A percentile compares a stretch with the other conserved stretches of the same genome.
phyloP scores from a whole-genome alignment of 345 rosid species.

The Pugionium dolabratum region DNA sequence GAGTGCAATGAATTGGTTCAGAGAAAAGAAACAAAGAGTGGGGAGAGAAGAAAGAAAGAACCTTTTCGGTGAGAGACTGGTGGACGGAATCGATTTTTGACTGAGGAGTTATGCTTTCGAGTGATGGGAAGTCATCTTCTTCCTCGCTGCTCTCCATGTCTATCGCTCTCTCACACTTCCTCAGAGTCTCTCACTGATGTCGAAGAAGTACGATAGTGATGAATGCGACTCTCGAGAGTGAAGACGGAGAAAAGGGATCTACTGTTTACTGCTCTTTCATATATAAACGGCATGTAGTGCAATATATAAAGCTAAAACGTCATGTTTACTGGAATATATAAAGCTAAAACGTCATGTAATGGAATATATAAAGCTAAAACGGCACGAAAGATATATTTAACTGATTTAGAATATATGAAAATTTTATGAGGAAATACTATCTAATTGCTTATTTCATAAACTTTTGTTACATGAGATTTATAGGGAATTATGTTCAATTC shows the following conservation, averaged over 20 bases:
- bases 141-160: conserved; percentile 97
- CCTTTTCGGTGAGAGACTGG: conserved; percentile 93
- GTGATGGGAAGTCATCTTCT: conserved; percentile 89
- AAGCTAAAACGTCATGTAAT: too few relatives aligned
- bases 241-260: not conserved
- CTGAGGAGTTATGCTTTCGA: conserved; percentile 84
- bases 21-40: conserved; percentile 3
- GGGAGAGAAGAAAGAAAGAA: conserved; percentile 15
- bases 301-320: not conserved
- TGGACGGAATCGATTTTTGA: conserved; percentile 79
- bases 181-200: conserved; percentile 33
- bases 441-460: too few relatives aligned
- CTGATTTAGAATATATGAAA: too few relatives aligned
- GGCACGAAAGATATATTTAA: not conserved
- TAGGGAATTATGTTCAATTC: too few relatives aligned
- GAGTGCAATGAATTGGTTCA: conserved; percentile 1
- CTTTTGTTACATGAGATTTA: too few relatives aligned
- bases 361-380: too few relatives aligned
- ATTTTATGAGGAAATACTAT: too few relatives aligned
- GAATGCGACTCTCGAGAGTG: not conserved
- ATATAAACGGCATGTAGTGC: conserved; percentile 3
- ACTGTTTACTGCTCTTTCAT: not conserved
- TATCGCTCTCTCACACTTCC: conserved; percentile 12
- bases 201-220: conserved; percentile 20
- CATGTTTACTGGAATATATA: too few relatives aligned